Evolutionary conservation across 345 rosid species (phyloP), one percentile per base, ranked within the genome.

Genomic region (Viola odorata): DNA sequence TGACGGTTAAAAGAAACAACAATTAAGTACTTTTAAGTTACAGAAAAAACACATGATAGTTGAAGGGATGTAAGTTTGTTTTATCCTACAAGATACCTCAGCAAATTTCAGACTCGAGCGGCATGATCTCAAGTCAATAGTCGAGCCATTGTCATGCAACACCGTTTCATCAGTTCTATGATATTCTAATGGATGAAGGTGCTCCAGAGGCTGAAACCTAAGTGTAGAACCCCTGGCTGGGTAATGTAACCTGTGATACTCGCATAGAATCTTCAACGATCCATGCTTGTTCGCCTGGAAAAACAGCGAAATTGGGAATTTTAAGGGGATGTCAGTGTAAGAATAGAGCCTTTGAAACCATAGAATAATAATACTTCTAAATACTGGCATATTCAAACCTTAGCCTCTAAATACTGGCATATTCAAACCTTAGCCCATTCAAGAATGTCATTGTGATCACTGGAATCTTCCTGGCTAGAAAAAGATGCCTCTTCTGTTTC

Each of bases 381-480:
- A 73, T n/a, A n/a, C n/a, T n/a, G n/a, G n/a, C n/a, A n/a, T n/a
- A n/a, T n/a, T n/a, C n/a, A n/a, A n/a, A n/a, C n/a, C n/a, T n/a
- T n/a, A n/a, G n/a, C n/a, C n/a, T n/a, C n/a, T n/a, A 61, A 37
- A 73, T 41, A 53, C 57, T 60, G 37, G 57, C 59, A 41, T 6
- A 49, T 44, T 61, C 73, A 73, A 67, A 92, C 98, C 98, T 92
- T 87, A 62, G 96, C 91, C 98, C 89, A 85, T 73, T 83, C 96
- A 76, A 87, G 94, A 63, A 91, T 80, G 73, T 84, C 89, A 73
- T 65, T 73, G 61, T 78, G 81, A 77, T 82, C 78, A 75, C 68
- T 77, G 44, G 78, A 69, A 73, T 87, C 89, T 61, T 92, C 96
- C 81, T 81, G 96, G 65, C 96, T 96, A 68, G 98, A 89, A 62